A percentile compares a stretch with the other conserved stretches of the same genome.
phyloP scores from a whole-genome alignment of 768 basidiomycete genomes.

The Nevesoporus exiguus region DNA sequence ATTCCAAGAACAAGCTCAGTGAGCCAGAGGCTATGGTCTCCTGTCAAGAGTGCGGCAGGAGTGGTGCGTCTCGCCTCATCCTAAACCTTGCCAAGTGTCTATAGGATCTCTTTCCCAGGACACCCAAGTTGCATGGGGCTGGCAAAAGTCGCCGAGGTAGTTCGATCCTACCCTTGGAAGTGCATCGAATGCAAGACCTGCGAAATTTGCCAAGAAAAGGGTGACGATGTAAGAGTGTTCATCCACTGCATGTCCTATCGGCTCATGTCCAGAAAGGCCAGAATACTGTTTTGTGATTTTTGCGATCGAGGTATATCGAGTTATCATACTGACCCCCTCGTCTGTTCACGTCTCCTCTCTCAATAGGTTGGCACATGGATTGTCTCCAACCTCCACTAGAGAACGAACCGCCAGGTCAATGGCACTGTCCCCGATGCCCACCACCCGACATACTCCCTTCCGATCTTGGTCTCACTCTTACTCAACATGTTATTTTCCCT shows the following conservation, averaged over 20 bases:
- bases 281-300: conserved; percentile 86
- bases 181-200: conserved; percentile 93
- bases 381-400: conserved; percentile 72
- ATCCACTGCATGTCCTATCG: conserved; percentile 10
- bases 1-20: conserved; percentile 52
- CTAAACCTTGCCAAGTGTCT: neutral
- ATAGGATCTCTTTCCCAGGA: conserved; percentile 39
- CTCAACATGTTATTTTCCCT: conserved; percentile 42
- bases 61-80: conserved; percentile 51
- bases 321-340: conserved; percentile 5
- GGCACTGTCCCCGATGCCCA: conserved; percentile 70
- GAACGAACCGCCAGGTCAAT: conserved; percentile 70
- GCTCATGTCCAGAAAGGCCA: conserved; percentile 46
- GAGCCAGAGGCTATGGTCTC: conserved; percentile 68
- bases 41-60: conserved; percentile 80
- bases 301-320: conserved; percentile 76
- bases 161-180: conserved; percentile 76
- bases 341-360: conserved; percentile 1
- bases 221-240: conserved; percentile 71
- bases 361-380: conserved; percentile 77
- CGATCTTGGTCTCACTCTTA: neutral
- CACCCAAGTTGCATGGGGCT: conserved; percentile 86
- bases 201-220: conserved; percentile 80
- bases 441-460: conserved; percentile 23
- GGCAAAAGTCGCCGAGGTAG: conserved; percentile 51